Percentiles rank a stretch among this genome's conserved stretches.
Conservation (phyloP, 2,329 filamentous ascomycete species). For the Paraphoma sp. region DNA sequence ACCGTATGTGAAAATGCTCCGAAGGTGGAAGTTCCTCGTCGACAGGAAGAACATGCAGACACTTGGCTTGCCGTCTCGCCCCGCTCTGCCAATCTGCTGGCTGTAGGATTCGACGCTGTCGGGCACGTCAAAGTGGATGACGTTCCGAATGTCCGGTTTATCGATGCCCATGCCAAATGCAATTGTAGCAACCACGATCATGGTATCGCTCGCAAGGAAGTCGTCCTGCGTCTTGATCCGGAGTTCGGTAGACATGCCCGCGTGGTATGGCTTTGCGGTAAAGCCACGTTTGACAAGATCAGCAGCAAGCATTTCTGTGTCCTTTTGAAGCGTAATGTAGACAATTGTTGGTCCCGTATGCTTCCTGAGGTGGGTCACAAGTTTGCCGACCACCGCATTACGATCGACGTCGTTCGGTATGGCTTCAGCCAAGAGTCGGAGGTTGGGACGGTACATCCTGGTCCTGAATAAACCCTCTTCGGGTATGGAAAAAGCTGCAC, state of each 20-base stretch:
- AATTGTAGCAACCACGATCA: constrained; percentile 95
- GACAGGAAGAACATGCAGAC: constrained; percentile 66
- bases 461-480: constrained; percentile 63
- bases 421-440: constrained; percentile 63
- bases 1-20: constrained; percentile 66
- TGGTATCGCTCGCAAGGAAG: constrained; percentile 79
- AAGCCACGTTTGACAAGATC: constrained; percentile 71
- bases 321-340: constrained; percentile 66
- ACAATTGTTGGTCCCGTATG: constrained; percentile 65
- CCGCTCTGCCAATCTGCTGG: constrained; percentile 93
- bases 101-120: constrained; percentile 97
- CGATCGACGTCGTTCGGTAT: constrained; percentile 69
- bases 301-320: constrained; percentile 67
- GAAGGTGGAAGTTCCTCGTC: constrained; percentile 63
- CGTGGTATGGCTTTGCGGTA: constrained; percentile 82
- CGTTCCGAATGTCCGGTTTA: constrained; percentile 92
- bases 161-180: constrained; percentile 99
- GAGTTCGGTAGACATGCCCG: constrained; percentile 69
- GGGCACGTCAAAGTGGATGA: constrained; percentile 88
- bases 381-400: constrained; percentile 69
- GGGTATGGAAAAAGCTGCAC: constrained; percentile 90
- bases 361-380: constrained; percentile 57
- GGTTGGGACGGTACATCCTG: constrained; percentile 65
- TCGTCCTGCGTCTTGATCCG: constrained; percentile 74
- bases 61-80: constrained; percentile 78